These are phyloP conservation scores for Aspergillus costaricaensis DNA, from an alignment of 2,329 filamentous ascomycete genomes.

Conservation along the genomic window DNA sequence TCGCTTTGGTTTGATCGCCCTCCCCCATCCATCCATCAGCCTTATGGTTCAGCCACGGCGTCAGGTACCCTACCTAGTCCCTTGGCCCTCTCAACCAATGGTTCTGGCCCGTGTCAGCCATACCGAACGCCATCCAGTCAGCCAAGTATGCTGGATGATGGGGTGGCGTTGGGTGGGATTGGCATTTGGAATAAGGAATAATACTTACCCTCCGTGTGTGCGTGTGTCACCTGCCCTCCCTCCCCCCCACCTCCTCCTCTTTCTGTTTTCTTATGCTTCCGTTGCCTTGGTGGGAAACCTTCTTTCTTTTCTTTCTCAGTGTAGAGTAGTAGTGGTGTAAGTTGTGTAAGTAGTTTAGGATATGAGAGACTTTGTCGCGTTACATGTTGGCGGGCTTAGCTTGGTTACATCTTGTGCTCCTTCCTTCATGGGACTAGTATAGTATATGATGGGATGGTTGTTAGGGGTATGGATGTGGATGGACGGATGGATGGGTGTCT, in stretches of 20 bases:
- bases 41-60: constrained; percentile 4
- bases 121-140: constrained; percentile 1
- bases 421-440: not conserved
- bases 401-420: not conserved
- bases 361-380: no score
- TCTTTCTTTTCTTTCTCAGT: no score
- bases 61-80: not conserved
- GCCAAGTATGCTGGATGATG: not conserved
- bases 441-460: no score
- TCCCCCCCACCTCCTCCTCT: no score
- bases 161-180: not conserved
- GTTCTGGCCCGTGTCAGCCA: not conserved
- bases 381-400: no score
- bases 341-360: no score
- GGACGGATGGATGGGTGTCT: not conserved
- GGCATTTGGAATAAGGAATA: not conserved
- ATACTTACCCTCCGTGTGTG: no score
- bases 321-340: no score
- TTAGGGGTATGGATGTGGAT: no score
- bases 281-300: no score
- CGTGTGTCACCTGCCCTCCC: no score
- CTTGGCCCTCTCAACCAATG: not conserved
- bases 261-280: no score
- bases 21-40: not conserved
- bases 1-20: not conserved